phyloP scores from a whole-genome alignment of 2,329 filamentous ascomycete genomes.

The Aureobasidium sp. region DNA sequence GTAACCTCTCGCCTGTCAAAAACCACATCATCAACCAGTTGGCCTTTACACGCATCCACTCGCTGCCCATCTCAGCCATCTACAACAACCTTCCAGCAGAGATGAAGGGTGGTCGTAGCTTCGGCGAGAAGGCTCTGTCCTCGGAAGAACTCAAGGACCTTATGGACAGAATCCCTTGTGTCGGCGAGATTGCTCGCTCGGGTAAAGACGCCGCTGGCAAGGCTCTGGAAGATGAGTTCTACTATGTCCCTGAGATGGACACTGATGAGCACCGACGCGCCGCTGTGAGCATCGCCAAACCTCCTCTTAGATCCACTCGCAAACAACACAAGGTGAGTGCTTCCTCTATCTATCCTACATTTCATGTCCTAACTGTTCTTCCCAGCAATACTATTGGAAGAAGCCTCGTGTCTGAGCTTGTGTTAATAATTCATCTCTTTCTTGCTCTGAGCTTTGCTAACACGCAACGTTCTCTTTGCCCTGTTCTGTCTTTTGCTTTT shows the following conservation, averaged over 20 bases:
- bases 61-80: slow-evolving; percentile 82
- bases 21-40: slow-evolving; percentile 95
- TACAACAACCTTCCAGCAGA: slow-evolving; percentile 72
- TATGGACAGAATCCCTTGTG: slow-evolving; percentile 65
- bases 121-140: slow-evolving; percentile 35
- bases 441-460: background rate
- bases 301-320: slow-evolving; percentile 77
- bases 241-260: slow-evolving; percentile 87
- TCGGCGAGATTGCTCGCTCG: slow-evolving; percentile 80
- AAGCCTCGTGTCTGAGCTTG: slow-evolving; percentile 15
- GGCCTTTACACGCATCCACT: slow-evolving; percentile 86
- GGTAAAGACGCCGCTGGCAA: slow-evolving; percentile 96
- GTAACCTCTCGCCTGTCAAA: slow-evolving; percentile 44
- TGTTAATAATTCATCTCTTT: background rate
- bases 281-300: slow-evolving; percentile 79
- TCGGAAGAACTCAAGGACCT: slow-evolving; percentile 59
- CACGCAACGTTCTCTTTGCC: background rate
- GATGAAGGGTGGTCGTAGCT: slow-evolving; percentile 30
- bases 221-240: slow-evolving; percentile 89
- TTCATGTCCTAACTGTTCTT: background rate
- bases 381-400: slow-evolving; percentile 19
- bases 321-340: slow-evolving; percentile 89
- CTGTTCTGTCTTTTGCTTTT: background rate
- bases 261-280: slow-evolving; percentile 67
- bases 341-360: background rate